Percentiles rank a stretch among this genome's conserved stretches.
Conservation (phyloP, 1,284 basidiomycete species). For the Austropuccinia psidii region DNA sequence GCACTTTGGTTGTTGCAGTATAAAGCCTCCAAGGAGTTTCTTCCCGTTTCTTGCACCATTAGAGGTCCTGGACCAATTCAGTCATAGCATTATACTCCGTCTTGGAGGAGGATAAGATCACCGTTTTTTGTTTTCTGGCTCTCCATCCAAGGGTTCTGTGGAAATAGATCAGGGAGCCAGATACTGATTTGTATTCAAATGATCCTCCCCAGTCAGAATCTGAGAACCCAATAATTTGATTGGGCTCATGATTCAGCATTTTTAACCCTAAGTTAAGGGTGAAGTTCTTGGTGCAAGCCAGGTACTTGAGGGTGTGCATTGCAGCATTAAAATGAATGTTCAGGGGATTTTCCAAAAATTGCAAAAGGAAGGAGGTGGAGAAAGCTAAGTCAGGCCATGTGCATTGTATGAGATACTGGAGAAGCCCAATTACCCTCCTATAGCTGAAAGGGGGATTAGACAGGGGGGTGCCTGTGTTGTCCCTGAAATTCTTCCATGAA, state of each 20-base stretch:
- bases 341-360: neutral
- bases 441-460: neutral
- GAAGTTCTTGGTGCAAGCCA: neutral
- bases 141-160: neutral
- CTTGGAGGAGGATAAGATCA: neutral
- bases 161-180: neutral
- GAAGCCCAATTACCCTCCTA: neutral
- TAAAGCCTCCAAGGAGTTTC: neutral
- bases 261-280: neutral
- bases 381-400: constrained; percentile 10
- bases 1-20: neutral
- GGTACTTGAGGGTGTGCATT: neutral
- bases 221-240: neutral
- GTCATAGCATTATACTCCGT: neutral
- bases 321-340: neutral
- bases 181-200: neutral
- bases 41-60: neutral
- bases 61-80: neutral
- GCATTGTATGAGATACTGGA: constrained; percentile 7
- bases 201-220: neutral
- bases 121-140: neutral
- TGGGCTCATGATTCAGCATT: neutral
- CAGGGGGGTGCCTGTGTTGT: neutral
- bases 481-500: neutral
- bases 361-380: neutral